Evolutionary conservation across 148 eudicot genomes (phyloP), one percentile per base, ranked within the genome.

Genomic region (Vaccinium vitisidaea): DNA sequence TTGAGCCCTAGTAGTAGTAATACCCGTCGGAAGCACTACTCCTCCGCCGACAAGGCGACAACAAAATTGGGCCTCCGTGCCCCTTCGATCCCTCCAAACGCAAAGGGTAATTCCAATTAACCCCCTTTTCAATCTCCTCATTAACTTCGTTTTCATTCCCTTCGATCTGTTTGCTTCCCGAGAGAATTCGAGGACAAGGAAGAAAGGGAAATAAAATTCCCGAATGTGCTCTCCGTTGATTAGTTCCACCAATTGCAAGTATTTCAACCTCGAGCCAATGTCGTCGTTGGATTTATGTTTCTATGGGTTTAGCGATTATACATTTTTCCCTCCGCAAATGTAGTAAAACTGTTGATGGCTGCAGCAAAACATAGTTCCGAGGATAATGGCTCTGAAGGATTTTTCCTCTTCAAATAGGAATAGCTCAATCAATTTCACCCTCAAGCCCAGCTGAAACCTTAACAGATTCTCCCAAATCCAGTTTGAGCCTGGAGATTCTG

Each of bases 31-130:
- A 75, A 75, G 59, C 84, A 69, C 15, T 86, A 70, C 50, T 59
- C 87, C 23, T 19, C 83, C 58, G 88, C 55, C 67, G 82, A 69
- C 80, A 80, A 80, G 65, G n/a, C n/a, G n/a, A n/a, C n/a, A n/a
- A n/a, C n/a, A 73, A 80, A 27, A 16, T 65, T 18, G 58, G 87
- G 14, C 11, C 82, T 69, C 89, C 21, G 71, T 85, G 85, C 71
- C 98, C 98, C 27, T 95, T 89, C 74, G 92, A 94, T 83, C 87
- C 95, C 48, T 84, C 98, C 54, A 95, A 95, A 80, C 93, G 98
- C 52, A 86, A 71, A 84, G 93, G 95, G 98, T 95, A 14, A 25
- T 87, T 69, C 12, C 21, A 14, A 4, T 18, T 30, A 16, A 8
- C 43, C 30, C 78, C 6, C 6, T 43, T 43, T 50, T 11, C 74